Base-by-base conservation (phyloP, 202 grass and related monocot genomes). In the Zizania palustris region DNA sequence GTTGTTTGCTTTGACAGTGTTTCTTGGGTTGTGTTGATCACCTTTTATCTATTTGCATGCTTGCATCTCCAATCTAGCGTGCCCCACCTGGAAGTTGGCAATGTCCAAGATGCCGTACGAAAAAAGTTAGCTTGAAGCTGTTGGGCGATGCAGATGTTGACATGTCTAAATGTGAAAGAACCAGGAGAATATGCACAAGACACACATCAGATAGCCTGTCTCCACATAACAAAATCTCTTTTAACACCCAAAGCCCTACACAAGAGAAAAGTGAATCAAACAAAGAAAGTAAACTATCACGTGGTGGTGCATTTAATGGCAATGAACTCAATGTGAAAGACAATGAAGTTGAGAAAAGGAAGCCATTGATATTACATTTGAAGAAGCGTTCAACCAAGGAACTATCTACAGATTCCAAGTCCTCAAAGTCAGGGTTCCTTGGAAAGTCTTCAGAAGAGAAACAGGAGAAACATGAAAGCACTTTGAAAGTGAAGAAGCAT, bases 21-120 rank as follows among this genome's bases (percentile, higher is more conserved):
- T 65, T 67, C 41, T 72, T 53, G 1, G 28, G 28, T 63, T 45
- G 62, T 57, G 80, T 45, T 83, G 56, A 80, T 33, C 8, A 38
- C 3, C 55, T 88, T 55, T 71, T 65, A 59, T 77, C 42, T 82
- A 43, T 82, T 41, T 91, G 77, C 57, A 82, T 80, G 65, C 13
- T 59, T 46, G 15, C 18, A 36, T 83, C 69, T 77, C 53, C 20
- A 83, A 83, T 85, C 19, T 81, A 97, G 96, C 80, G 72, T 77
- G 73, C 89, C 51, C 96, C 91, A 20, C 81, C 87, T 87, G 91
- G 87, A 68, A 95, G 92, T 70, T 95, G 91, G 96, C 82, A 95
- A 66, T 99, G 93, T 60, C 90, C 93, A 84, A 91, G 59, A 78
- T 97, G 93, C 50, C 72, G 65, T 63, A 76, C 73, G 3, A 73